Evolutionary conservation across 352 stramenopile genomes (phyloP), one percentile per base, ranked within the genome.

Genomic region (Halophytophthora batemanensis): DNA sequence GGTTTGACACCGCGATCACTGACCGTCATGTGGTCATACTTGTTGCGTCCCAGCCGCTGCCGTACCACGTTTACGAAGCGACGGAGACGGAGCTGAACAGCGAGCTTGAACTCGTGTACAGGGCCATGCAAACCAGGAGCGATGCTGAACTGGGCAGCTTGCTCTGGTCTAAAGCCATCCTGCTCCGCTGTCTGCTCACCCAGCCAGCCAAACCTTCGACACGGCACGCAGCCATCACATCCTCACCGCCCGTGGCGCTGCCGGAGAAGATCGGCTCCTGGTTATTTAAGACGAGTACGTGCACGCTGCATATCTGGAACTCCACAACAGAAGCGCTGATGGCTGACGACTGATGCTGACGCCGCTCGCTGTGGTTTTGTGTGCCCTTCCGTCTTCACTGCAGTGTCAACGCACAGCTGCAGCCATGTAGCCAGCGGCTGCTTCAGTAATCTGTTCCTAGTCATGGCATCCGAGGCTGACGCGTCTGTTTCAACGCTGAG

Each of bases 261-360:
- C 77, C 80, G 10, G 57, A 64, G 4, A 75, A 74, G 37, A 90
- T 91, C 43, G 69, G 69, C n/a, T 63, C 68, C 15, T 93, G 80
- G 78, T 68, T 93, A 42, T 93, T 91, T 61, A 73, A 69, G 31
- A 87, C 82, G 14, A 88, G 82, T 93, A 77, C 17, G 74, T 71
- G 14, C 40, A 21, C 6, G 31, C 10, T n/a, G n/a, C n/a, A n/a
- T n/a, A n/a, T n/a, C n/a, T n/a, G n/a, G n/a, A n/a, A n/a, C n/a
- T n/a, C n/a, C n/a, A n/a, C n/a, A n/a, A n/a, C n/a, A n/a, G n/a
- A n/a, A n/a, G n/a, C n/a, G n/a, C n/a, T n/a, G n/a, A n/a, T n/a
- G n/a, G n/a, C n/a, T n/a, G n/a, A n/a, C n/a, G n/a, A n/a, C n/a
- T n/a, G n/a, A n/a, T n/a, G n/a, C n/a, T n/a, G n/a, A n/a, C n/a